Conservation (phyloP, 495 filamentous ascomycete species). For the Pyronema omphalodes region DNA sequence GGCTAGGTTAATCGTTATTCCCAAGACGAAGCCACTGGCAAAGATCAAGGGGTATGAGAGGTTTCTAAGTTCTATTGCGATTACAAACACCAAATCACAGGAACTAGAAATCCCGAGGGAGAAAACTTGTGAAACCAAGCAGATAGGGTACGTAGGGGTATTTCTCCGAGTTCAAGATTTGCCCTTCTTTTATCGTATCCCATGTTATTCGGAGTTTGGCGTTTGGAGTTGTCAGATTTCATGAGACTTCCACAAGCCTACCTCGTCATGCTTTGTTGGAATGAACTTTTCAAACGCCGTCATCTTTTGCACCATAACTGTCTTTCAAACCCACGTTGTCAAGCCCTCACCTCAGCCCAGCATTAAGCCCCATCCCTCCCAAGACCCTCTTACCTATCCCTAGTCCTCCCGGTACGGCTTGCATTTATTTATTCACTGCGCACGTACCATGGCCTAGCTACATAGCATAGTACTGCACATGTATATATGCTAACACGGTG, state of each 20-base stretch:
- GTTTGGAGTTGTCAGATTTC: too few species aligned
- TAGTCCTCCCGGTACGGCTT: not conserved
- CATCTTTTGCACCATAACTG: too few species aligned
- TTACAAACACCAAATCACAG: slow-evolving; percentile 43
- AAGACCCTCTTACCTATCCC: not conserved
- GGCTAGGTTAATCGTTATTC: slow-evolving; percentile 56
- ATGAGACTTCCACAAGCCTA: too few species aligned
- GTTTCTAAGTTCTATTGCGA: slow-evolving; percentile 77
- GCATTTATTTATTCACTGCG: not conserved
- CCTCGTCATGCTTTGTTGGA: too few species aligned
- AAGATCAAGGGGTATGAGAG: slow-evolving; percentile 52
- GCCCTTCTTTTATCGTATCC: too few species aligned
- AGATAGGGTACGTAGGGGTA: slow-evolving; percentile 31
- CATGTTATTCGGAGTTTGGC: too few species aligned
- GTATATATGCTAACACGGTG: not conserved
- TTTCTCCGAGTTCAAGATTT: not conserved
- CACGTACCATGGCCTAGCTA: not conserved
- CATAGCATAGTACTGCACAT: too few species aligned
- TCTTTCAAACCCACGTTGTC: too few species aligned
- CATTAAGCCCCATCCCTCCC: not conserved
- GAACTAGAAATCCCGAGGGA: slow-evolving; percentile 51
- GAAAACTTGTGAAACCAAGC: slow-evolving; percentile 59
- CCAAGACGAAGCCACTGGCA: slow-evolving; percentile 60
- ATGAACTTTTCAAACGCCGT: too few species aligned
- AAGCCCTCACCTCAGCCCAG: not conserved